Evolutionary conservation across 257 asterid species (phyloP), one percentile per base, ranked within the genome.

Genomic region (Penstemon newberryi): DNA sequence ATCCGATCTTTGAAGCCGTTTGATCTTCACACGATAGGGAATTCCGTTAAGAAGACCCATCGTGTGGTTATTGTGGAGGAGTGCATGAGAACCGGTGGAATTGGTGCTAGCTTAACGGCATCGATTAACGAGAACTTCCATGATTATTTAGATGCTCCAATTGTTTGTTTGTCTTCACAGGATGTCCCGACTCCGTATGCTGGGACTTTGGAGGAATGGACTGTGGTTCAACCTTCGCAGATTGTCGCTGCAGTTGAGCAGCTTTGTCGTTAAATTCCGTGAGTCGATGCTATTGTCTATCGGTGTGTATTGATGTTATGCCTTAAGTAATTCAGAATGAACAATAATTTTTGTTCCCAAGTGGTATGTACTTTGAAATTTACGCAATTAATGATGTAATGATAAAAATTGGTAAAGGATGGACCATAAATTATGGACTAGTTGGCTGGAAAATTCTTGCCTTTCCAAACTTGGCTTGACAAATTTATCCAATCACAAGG

Each of bases 101-200:
- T 83, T 6, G 88, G 88, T 44, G 88, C 88, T 25, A 83, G 88
- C 19, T 68, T 83, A 65, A 83, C 88, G 0, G 85, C 88, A 4
- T 78, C 88, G 1, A 83, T 83, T 56, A 83, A 80, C 33, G 85
- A 83, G 77, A 83, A 83, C 66, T 83, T 83, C 78, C 75, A 70
- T 36, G 88, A 83, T 54, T 80, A 80, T 75, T 67, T 83, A 78
- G 85, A 83, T 53, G 76, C 85, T 6, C 88, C 84, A 4, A 75
- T 83, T 60, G 60, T 83, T 42, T 83, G 85, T 65, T 77, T 83
- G 37, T 83, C 88, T 40, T 83, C 85, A 12, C 88, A 83, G 72
- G 85, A 83, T 60, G 85, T 83, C 53, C 85, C 88, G 3, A 83
- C 85, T 54, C 88, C 88, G 63, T 83, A 80, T 73, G 83, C 88